Base-by-base conservation (phyloP, 495 filamentous ascomycete genomes). In the Hyphodiscus hymeniophilus region DNA sequence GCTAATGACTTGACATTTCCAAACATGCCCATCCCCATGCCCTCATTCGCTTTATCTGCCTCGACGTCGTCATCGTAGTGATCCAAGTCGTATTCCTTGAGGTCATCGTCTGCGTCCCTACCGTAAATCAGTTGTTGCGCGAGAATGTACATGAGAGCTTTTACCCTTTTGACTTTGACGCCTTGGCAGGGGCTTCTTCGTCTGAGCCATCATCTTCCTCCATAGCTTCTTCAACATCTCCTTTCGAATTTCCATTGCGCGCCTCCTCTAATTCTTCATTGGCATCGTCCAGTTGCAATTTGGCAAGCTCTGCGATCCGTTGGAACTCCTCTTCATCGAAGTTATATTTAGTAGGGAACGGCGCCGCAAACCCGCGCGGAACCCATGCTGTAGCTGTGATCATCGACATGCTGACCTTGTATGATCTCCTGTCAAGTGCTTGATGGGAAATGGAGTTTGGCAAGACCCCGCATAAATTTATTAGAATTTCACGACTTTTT, bases 321-420 rank as follows among this genome's bases (percentile, higher is more conserved):
- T 82, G 75, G 65, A 91, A 92, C 60, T 99, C 92, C 49, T 82
- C 81, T 66, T 99, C 92, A 62, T 95, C 82, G 55, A 97, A 88
- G 26, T 85, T 81, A 63, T 92, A 92, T 66, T 88, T 92, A 3
- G 75, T 81, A 1, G 92, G 92, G 57, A 95, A 94, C 50, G 84
- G 82, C 41, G 92, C 90, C 26, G 94, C 88, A 66, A 89, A 88
- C 35, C 94, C 94, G 15, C 90, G 85, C 49, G 88, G 89, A 57
- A 97, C 91, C 92, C 92, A 99, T 3, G 84, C 65, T 1, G 89
- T 86, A 30, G 88, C 85, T 17, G 94, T 97, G 47, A 99, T 94
- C 91, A 96, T 97, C 26, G 73, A 75, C 53, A 69, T 66, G 46
- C 2, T 7, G 17, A 16, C 17, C 18, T 20, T 26, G 24, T 10